phyloP scores from a whole-genome alignment of 2,329 filamentous ascomycete species.

The Colletotrichum incanum region DNA sequence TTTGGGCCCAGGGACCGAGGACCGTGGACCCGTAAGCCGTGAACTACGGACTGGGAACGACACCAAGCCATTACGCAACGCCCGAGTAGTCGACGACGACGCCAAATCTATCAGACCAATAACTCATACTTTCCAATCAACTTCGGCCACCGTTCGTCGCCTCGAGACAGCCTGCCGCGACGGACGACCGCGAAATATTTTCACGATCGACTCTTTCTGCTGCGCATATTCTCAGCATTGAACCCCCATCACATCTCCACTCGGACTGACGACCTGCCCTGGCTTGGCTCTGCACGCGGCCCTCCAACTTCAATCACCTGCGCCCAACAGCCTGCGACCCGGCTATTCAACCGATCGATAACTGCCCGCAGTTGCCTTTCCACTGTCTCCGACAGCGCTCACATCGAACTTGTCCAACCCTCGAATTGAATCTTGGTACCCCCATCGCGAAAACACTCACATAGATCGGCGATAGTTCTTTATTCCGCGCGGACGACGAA shows the following conservation, averaged over 20 bases:
- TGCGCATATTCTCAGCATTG: conserved; percentile 30
- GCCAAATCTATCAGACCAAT: not conserved
- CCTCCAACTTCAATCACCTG: conserved; percentile 25
- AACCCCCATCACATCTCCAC: conserved; percentile 39
- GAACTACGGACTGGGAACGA: not conserved
- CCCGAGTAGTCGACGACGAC: conserved; percentile 2
- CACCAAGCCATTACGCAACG: conserved; percentile 20
- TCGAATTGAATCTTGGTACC: conserved; percentile 17
- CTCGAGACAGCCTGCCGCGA: not conserved
- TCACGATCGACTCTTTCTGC: not conserved
- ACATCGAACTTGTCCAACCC: not conserved
- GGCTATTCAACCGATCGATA: not conserved
- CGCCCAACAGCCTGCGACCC: conserved; percentile 22
- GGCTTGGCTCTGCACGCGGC: conserved; percentile 33
- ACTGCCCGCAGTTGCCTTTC: not conserved
- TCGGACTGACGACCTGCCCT: conserved; percentile 30
- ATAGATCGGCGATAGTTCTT: conserved; percentile 22
- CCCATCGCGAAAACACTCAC: conserved; percentile 18
- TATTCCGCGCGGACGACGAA: conserved; percentile 16
- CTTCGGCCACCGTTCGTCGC: not conserved
- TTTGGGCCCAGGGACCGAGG: conserved; percentile 17
- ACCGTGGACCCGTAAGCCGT: conserved; percentile 8
- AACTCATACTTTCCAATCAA: not conserved
- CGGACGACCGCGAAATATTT: not conserved
- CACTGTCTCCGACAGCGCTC: not conserved